Conservation (phyloP, 306 rosid species). For the Vicia villosa region DNA sequence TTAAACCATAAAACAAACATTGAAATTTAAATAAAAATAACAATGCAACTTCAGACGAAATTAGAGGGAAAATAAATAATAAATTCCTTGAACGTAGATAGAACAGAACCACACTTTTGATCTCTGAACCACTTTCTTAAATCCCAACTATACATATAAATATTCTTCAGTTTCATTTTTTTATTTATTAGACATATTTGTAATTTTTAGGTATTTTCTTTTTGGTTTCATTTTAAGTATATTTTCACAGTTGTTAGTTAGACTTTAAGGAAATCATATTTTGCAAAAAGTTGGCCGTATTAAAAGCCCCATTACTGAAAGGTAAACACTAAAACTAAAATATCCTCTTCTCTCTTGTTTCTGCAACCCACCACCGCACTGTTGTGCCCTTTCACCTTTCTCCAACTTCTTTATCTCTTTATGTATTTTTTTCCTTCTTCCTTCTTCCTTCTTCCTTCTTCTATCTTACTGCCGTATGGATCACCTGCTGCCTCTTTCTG, state of each 20-base stretch:
- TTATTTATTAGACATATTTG: background rate
- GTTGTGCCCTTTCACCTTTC: background rate
- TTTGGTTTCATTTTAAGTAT: background rate
- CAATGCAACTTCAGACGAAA: background rate
- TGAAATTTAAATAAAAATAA: constrained; percentile 10
- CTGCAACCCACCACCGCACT: background rate
- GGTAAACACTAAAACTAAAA: background rate
- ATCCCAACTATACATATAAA: background rate
- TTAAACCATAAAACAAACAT: constrained; percentile 15
- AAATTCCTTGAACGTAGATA: background rate
- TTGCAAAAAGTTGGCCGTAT: background rate
- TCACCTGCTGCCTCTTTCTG: no score
- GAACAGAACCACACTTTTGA: constrained; percentile 20
- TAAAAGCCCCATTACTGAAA: background rate
- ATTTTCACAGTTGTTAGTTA: constrained; percentile 8
- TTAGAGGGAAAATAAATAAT: background rate
- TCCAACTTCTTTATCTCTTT: background rate
- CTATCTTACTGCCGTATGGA: no score
- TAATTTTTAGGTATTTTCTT: background rate
- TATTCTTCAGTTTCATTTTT: background rate
- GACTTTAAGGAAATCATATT: background rate
- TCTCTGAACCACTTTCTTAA: constrained; percentile 2
- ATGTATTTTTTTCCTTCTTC: no score
- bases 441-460: no score
- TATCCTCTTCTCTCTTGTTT: background rate